These are phyloP conservation scores for Daedaleopsis nitida DNA, from an alignment of 768 basidiomycete genomes.

Conservation along the genomic window DNA sequence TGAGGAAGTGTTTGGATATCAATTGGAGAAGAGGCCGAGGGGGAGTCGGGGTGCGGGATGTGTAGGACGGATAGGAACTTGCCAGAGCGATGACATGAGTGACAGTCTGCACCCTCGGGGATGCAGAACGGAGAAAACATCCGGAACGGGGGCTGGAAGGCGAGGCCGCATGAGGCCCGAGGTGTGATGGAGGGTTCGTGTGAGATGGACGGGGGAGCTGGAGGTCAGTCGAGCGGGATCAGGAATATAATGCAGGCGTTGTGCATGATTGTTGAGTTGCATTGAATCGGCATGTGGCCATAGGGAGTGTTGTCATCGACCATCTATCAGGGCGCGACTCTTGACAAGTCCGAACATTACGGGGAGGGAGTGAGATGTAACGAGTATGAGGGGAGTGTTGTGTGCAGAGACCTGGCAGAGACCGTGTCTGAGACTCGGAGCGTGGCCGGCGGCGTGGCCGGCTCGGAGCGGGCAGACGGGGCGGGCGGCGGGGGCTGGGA, in stretches of 20 bases:
- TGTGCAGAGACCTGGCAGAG: too few relatives aligned
- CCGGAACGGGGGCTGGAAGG: not conserved
- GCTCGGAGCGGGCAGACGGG: not conserved
- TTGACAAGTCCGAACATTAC: not conserved
- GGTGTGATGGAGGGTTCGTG: not conserved
- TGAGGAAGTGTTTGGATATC: not conserved
- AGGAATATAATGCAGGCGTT: slow-evolving; percentile 4
- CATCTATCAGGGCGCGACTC: not conserved
- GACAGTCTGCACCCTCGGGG: not conserved
- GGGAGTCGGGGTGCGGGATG: not conserved
- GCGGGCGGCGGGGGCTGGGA: not conserved
- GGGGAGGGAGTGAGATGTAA: not conserved
- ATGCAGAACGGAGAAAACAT: not conserved
- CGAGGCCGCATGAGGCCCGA: not conserved
- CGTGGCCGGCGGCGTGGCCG: not conserved
- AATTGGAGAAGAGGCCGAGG: not conserved
- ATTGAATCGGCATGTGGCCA: not conserved
- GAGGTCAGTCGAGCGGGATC: slow-evolving; percentile 7
- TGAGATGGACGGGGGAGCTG: not conserved
- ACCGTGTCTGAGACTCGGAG: too few relatives aligned
- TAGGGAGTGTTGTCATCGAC: not conserved
- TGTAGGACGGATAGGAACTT: not conserved
- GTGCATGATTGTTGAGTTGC: slow-evolving; percentile 7
- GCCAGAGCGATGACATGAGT: not conserved
- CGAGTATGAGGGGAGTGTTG: not conserved